These are phyloP conservation scores for Salvia sclarea DNA, from an alignment of 305 asterid genomes.

Conservation along the genomic window DNA sequence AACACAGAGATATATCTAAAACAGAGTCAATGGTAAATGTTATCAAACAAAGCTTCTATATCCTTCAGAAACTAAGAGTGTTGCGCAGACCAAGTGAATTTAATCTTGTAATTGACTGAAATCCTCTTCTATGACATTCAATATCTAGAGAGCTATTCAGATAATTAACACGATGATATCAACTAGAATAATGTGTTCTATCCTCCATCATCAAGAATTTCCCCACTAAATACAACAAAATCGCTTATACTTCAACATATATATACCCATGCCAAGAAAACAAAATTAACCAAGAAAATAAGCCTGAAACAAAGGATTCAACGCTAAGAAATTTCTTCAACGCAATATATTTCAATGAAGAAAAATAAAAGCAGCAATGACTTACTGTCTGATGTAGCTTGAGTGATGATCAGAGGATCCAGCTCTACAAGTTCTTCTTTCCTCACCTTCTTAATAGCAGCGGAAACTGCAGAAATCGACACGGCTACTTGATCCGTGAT, in stretches of 20 bases:
- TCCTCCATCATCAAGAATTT: not conserved
- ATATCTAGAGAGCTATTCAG: too few relatives aligned
- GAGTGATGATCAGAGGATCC: conserved; percentile 73
- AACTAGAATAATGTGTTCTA: not conserved
- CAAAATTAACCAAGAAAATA: not conserved
- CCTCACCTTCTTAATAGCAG: conserved; percentile 57
- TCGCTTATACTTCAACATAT: not conserved
- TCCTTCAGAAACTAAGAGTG: not conserved
- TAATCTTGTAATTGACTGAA: not conserved
- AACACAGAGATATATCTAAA: not conserved
- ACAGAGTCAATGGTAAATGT: conserved; percentile 4
- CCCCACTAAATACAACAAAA: not conserved
- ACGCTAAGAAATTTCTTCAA: not conserved
- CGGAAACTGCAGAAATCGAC: conserved; percentile 46
- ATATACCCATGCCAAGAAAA: conserved; percentile 9
- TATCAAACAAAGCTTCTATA: not conserved
- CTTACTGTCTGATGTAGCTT: conserved; percentile 71
- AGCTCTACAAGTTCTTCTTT: conserved; percentile 53
- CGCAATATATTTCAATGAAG: not conserved
- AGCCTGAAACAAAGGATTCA: not conserved
- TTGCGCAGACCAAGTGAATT: not conserved
- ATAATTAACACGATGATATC: not conserved
- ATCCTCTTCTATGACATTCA: not conserved
- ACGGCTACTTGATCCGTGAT: conserved; percentile 62
- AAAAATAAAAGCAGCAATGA: not conserved